phyloP scores from a whole-genome alignment of 129 eudicot species.

The Logfia minima region DNA sequence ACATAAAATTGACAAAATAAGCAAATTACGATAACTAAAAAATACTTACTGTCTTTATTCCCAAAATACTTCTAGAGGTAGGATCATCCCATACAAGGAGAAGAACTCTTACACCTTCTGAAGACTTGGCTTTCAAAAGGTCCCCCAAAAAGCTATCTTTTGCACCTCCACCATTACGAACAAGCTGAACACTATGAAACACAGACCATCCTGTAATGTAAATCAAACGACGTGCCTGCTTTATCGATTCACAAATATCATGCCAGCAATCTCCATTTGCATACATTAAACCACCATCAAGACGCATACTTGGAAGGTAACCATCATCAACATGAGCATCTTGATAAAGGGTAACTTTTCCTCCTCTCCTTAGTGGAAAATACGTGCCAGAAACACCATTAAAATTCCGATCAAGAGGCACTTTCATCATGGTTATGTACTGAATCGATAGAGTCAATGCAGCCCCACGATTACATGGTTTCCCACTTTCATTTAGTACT shows the following conservation, averaged over 20 bases:
- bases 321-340: slow-evolving; percentile 49
- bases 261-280: slow-evolving; percentile 45
- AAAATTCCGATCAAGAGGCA: slow-evolving; percentile 15
- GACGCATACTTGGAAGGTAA: slow-evolving; percentile 29
- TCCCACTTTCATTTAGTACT: slow-evolving; percentile 35
- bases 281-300: slow-evolving; percentile 38
- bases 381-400: slow-evolving; percentile 42
- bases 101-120: slow-evolving; percentile 50
- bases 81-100: slow-evolving; percentile 52
- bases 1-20: not conserved
- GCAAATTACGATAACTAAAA: not conserved
- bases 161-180: slow-evolving; percentile 37
- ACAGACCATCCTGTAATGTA: slow-evolving; percentile 53
- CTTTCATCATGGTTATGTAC: slow-evolving; percentile 32
- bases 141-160: slow-evolving; percentile 38
- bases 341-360: slow-evolving; percentile 51
- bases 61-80: slow-evolving; percentile 39
- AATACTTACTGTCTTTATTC: slow-evolving; percentile 38
- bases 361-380: slow-evolving; percentile 45
- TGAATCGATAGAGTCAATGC: slow-evolving; percentile 39
- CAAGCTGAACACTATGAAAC: slow-evolving; percentile 37
- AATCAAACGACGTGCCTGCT: slow-evolving; percentile 38
- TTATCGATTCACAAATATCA: slow-evolving; percentile 43
- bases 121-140: slow-evolving; percentile 40
- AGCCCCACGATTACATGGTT: slow-evolving; percentile 34